These are phyloP conservation scores for Hanseniaspora pseudoguilliermondii DNA, from an alignment of 805 yeast genomes.

Conservation along the genomic window DNA sequence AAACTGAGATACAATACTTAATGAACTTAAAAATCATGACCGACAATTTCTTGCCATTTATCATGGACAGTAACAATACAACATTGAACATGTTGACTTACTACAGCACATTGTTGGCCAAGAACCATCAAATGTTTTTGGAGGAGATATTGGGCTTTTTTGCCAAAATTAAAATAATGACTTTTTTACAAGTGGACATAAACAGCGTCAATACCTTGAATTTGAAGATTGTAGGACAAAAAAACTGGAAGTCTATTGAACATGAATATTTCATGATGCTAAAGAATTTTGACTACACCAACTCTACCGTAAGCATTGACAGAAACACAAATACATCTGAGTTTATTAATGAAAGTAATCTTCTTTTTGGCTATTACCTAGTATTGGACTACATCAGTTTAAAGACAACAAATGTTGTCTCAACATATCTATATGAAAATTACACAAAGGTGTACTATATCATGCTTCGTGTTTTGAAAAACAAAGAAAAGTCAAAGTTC, in stretches of 20 bases:
- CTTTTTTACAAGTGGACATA: not conserved
- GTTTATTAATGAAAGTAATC: not conserved
- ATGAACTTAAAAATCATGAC: not conserved
- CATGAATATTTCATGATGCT: not conserved
- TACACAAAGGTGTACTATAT: conserved; percentile 7
- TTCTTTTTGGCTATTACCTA: not conserved
- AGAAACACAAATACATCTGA: not conserved
- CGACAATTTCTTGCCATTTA: not conserved
- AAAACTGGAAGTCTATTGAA: not conserved
- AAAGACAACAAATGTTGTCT: not conserved
- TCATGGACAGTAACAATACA: not conserved
- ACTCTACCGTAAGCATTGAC: not conserved
- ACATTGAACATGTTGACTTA: conserved; percentile 2
- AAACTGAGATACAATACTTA: not conserved
- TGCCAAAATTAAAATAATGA: not conserved
- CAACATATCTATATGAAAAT: conserved; percentile 9
- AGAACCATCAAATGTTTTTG: not conserved
- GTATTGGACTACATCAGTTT: not conserved
- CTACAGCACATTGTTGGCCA: not conserved
- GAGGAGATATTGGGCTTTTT: not conserved
- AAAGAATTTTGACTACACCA: not conserved
- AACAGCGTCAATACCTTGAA: not conserved
- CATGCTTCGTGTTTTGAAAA: not conserved
- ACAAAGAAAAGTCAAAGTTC: not conserved
- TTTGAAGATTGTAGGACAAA: not conserved